Base-by-base conservation (phyloP, 306 rosid species). In the Notholithocarpus densiflorus region DNA sequence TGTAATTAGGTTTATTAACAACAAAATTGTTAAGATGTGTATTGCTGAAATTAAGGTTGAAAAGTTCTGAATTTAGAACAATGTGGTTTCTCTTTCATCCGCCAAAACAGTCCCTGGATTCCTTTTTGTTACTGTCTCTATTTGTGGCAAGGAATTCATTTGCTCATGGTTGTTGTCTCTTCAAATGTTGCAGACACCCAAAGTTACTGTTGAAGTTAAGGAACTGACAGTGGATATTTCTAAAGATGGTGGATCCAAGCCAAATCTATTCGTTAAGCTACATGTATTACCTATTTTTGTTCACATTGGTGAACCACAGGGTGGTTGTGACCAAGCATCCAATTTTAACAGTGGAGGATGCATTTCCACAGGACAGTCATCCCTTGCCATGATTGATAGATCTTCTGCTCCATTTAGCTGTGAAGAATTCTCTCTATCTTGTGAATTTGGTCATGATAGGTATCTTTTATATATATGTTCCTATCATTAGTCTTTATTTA, bases 381-480 rank as follows among this genome's bases (percentile, higher is more conserved):
- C 89, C 79, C 68, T 81, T 79, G 56, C 86, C 72, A 79, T 86
- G 29, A 48, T 77, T 81, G 99, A 96, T 80, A 87, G 81, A 84
- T 74, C 92, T 73, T 82, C 90, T 59, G 94, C 91, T 57, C 89
- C 89, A 79, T 84, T 93, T 77, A 45, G 84, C 76, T 96, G 99
- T 76, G 98, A 91, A 89, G 90, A 83, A 56, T 87, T 96, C 71
- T 87, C 93, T 8, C 77, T 96, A 82, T 84, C 87, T 23, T 88
- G 94, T 85, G 97, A 93, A 90, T 90, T 96, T 87, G 99, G 93
- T 83, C 94, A 89, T 79, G 90, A 93, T 83, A 96, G 99, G 99
- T 96, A 91, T 64, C 76, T 82, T 83, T 31, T 53, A 2, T 26
- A 73, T 20, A 13, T 71, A 37, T 48, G 26, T 5, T 57, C 20